Base-by-base conservation (phyloP, 345 rosid genomes). In the Hibiscus mutabilis region DNA sequence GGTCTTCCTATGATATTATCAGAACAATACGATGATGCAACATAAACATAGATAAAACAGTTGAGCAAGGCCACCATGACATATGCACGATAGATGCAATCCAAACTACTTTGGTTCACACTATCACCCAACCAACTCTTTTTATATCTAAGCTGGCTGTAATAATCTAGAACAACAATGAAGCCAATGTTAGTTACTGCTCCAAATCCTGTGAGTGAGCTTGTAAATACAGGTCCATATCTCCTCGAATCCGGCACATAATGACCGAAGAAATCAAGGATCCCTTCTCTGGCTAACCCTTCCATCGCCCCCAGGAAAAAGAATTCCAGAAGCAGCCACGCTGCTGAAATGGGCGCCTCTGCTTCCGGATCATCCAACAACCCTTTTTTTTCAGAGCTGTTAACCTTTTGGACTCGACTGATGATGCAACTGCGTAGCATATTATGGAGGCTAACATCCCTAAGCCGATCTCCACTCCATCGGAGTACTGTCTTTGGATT, bases 1-100 rank as follows among this genome's bases (percentile, higher is more conserved):
- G 53, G 19, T 6, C 5, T 42, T 42, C 68, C 33, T 65, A 65
- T 65, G 33, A 65, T 65, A 22, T 65, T 42, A 65, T 65, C 53
- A 42, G 21, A 65, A 13, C 53, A 42, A 21, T 12, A 65, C 18
- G 53, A 12, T 0, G 53, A 21, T 5, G 69, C 6, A 4, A 65
- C 69, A 42, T 65, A 65, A 65, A 21, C 69, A 65, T 65, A 65
- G 33, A 42, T 2, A 6, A 42, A 65, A 65, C 53, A 65, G 19
- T 65, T 65, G 1, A 65, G 5, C 11, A 42, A 16, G 10, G 69
- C 53, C 11, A 42, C 0, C 2, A 13, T 2, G 6, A 2, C 69
- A 65, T 37, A 63, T 6, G 69, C 53, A 3, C 12, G 53, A 22
- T 65, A 65, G 33, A 42, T 42, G 3, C 0, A 33, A 35, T 35